Evolutionary conservation across 106 monocot species (phyloP).

Genomic region (Dioscorea zingiberensis): DNA sequence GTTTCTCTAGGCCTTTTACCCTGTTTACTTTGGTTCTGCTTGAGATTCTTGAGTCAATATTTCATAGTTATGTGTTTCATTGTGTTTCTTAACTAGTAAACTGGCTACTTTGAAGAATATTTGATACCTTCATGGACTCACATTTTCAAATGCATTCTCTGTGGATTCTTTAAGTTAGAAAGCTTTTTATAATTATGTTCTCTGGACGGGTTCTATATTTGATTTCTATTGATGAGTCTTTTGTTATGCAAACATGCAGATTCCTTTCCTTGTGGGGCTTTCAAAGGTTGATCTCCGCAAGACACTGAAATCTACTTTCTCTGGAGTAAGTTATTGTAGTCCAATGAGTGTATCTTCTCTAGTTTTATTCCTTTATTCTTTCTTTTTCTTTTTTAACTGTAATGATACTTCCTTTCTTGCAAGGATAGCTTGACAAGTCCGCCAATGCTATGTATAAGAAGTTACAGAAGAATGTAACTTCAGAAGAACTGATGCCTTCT

Average conservation of each 20-base stretch:
- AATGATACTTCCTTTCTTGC: neutral
- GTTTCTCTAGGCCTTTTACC: no score
- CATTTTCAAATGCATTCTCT: no score
- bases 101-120: no score
- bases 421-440: constrained; percentile 76
- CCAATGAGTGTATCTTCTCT: neutral
- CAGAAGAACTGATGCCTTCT: constrained; percentile 91
- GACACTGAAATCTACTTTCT: constrained; percentile 80
- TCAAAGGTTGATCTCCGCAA: constrained; percentile 82
- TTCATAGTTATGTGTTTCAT: no score
- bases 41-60: no score
- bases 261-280: constrained; percentile 84
- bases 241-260: constrained; percentile 34
- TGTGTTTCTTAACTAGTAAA: no score
- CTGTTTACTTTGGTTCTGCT: no score
- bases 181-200: no score
- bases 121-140: no score
- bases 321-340: constrained; percentile 50
- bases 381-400: neutral
- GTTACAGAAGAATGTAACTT: constrained; percentile 80
- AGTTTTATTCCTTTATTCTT: no score
- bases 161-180: no score
- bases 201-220: neutral
- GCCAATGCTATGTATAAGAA: constrained; percentile 75
- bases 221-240: neutral